These are phyloP conservation scores for Chalciporus piperatus DNA, from an alignment of 768 basidiomycete species.

Conservation along the genomic window DNA sequence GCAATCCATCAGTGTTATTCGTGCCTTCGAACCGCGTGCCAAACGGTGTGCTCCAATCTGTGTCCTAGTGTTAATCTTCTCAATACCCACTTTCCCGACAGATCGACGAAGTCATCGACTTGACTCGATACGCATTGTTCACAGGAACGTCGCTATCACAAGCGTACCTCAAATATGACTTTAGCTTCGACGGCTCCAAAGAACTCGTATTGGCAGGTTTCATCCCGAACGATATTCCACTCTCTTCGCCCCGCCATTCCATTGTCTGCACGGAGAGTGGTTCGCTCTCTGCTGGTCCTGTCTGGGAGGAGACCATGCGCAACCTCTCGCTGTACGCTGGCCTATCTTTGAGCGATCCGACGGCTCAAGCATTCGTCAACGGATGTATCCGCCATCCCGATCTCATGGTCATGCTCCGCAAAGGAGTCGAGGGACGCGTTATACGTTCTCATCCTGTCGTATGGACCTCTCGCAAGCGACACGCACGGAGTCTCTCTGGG, in stretches of 20 bases:
- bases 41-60: conserved; percentile 20
- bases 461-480: conserved; percentile 29
- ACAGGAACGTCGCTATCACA: conserved; percentile 15
- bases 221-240: conserved; percentile 24
- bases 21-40: conserved; percentile 32
- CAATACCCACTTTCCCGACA: conserved; percentile 6
- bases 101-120: conserved; percentile 30
- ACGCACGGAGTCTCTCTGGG: conserved; percentile 24
- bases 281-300: conserved; percentile 3
- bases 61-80: neutral
- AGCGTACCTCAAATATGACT: conserved; percentile 20
- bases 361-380: conserved; percentile 29
- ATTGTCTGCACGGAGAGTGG: conserved; percentile 15
- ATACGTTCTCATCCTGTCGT: conserved; percentile 24
- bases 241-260: conserved; percentile 22
- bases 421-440: conserved; percentile 25
- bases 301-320: conserved; percentile 31
- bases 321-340: conserved; percentile 26
- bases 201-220: conserved; percentile 33
- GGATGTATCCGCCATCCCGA: conserved; percentile 31
- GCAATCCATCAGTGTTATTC: conserved; percentile 30
- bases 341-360: conserved; percentile 29
- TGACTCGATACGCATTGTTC: conserved; percentile 30
- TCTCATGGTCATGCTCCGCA: conserved; percentile 32
- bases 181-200: conserved; percentile 21